phyloP scores from a whole-genome alignment of 768 basidiomycete species.

The Coprinopsis cinerea region DNA sequence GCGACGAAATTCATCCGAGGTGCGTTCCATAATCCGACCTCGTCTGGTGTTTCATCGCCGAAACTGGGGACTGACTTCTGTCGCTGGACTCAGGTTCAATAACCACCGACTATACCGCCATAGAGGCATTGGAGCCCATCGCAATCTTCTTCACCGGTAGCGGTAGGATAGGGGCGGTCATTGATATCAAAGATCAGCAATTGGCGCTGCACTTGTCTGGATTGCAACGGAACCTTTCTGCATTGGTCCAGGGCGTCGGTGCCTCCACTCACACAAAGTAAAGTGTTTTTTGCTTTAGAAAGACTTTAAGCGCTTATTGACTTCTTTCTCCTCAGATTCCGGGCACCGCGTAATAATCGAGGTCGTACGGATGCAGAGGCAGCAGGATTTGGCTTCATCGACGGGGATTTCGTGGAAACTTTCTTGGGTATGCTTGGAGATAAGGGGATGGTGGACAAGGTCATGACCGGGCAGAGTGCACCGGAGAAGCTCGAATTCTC shows the following conservation, averaged over 20 bases:
- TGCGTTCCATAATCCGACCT: conserved; percentile 23
- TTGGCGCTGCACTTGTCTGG: conserved; percentile 56
- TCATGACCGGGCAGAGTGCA: conserved; percentile 51
- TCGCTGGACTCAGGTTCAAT: conserved; percentile 6
- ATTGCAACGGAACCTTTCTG: conserved; percentile 71
- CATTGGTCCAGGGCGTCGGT: conserved; percentile 45
- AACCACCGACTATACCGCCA: conserved; percentile 31
- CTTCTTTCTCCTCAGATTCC: conserved; percentile 43
- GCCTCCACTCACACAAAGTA: conserved; percentile 59
- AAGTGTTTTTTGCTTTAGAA: conserved; percentile 10
- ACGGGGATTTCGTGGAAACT: conserved; percentile 79
- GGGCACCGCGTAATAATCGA: conserved; percentile 55
- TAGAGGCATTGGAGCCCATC: conserved; percentile 42
- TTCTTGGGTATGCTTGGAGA: conserved; percentile 43
- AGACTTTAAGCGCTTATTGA: background rate
- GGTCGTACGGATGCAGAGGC: conserved; percentile 55
- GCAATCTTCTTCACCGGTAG: conserved; percentile 73
- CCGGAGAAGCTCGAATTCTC: conserved; percentile 51
- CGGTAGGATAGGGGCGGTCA: conserved; percentile 71
- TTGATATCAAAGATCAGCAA: conserved; percentile 48
- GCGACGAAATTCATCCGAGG: conserved; percentile 73
- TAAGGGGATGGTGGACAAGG: conserved; percentile 38
- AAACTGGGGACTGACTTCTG: background rate
- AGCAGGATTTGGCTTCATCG: conserved; percentile 71
- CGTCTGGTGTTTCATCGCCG: background rate